Percentiles rank a stretch among this genome's conserved stretches.
These are phyloP conservation scores for Stenogyne calaminthoides DNA, from an alignment of 305 asterid species.

Conservation along the genomic window DNA sequence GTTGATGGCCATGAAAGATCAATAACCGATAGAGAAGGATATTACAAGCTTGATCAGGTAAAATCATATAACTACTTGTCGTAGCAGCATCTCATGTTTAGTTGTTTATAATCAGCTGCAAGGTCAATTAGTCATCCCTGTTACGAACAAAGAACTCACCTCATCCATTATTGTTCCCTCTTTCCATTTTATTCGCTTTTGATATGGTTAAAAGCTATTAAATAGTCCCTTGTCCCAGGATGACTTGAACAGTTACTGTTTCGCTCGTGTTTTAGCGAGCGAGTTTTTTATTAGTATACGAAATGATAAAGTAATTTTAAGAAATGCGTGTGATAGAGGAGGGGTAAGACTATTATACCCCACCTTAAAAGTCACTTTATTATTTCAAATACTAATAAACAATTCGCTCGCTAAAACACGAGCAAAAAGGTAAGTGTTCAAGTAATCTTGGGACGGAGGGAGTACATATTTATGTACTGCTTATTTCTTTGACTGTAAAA, in stretches of 20 bases:
- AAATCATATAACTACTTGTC: conserved; percentile 25
- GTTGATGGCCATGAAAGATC: conserved; percentile 89
- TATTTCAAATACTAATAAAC: too few relatives aligned
- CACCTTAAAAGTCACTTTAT: too few relatives aligned
- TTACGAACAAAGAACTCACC: conserved; percentile 12
- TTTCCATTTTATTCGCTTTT: conserved; percentile 16
- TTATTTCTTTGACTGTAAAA: conserved; percentile 1
- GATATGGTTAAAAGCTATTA: conserved; percentile 12
- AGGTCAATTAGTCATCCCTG: conserved; percentile 9
- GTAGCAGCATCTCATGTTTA: conserved; percentile 17
- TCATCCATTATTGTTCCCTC: conserved; percentile 8
- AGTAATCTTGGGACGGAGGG: too few relatives aligned
- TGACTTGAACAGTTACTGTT: too few relatives aligned
- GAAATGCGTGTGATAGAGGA: too few relatives aligned
- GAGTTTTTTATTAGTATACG: too few relatives aligned
- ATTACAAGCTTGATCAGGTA: conserved; percentile 99
- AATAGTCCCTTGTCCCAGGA: too few relatives aligned
- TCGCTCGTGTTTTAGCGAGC: too few relatives aligned
- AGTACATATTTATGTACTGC: conserved; percentile 6
- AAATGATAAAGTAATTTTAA: too few relatives aligned
- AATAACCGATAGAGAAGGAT: conserved; percentile 76
- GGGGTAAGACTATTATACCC: too few relatives aligned
- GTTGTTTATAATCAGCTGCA: conserved; percentile 20
- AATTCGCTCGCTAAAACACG: too few relatives aligned
- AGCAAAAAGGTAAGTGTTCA: too few relatives aligned